Base-by-base conservation (phyloP, 306 rosid genomes). In the Inga oerstediana region DNA sequence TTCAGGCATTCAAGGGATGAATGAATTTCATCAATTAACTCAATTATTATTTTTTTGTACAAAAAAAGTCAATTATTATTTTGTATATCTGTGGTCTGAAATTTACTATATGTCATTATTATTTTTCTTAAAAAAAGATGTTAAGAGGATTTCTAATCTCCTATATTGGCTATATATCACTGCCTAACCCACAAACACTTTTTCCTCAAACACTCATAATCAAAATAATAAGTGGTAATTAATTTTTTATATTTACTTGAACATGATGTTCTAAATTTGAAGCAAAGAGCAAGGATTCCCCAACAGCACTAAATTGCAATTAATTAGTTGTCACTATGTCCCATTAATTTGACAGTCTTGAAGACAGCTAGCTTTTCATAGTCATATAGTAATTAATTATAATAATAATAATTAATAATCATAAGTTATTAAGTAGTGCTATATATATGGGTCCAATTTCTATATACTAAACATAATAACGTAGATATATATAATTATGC, bases 351-450 rank as follows among this genome's bases (percentile, higher is more conserved):
- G 79, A 51, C 72, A 74, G 80, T 80, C 80, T 85, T 76, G 78
- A 78, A 77, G 78, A 81, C 82, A 83, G 72, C 15, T 85, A 83
- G 72, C 15, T 85, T 80, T 82, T 56, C 74, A 24, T 81, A 79
- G 86, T 17, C 12, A 7, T 8, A 17, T 51, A 1, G 9, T 19
- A 56, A 56, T 56, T 56, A 56, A 59, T 59, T 59, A 59, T n/a
- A 22, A 59, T 59, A n/a, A 59, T 59, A n/a, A 4, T 56, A 17
- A 20, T 59, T n/a, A 59, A 83, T 51, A 34, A 72, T 77, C 61
- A 64, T 24, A 61, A 49, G 5, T 44, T 12, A 34, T 75, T 27
- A 37, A 71, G 72, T 49, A 44, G 43, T 58, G 16, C 68, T 59
- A 9, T 7, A 59, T 8, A 59, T 8, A 59, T 59, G 34, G 34